phyloP scores from a whole-genome alignment of 192 early-diverging fungal species.

The Entophlyctis helioformis region DNA sequence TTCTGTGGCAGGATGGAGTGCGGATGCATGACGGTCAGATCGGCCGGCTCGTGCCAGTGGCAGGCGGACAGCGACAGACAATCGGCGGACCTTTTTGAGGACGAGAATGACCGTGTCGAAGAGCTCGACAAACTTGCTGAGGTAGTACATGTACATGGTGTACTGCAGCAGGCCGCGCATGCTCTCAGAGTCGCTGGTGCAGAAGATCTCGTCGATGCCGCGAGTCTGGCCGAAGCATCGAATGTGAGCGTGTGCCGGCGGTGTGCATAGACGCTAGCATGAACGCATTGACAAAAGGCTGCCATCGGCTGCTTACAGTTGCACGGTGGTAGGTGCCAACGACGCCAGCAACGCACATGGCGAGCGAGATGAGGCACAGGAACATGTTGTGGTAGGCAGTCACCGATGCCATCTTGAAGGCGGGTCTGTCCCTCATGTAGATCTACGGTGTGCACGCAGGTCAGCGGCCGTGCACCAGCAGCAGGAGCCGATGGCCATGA shows the following conservation, averaged over 20 bases:
- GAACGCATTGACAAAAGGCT: not conserved
- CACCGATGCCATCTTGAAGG: slow-evolving; percentile 7
- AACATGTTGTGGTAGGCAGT: slow-evolving; percentile 19
- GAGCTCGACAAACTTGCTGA: slow-evolving; percentile 34
- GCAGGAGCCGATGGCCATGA: not conserved
- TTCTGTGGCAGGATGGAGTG: slow-evolving; percentile 15
- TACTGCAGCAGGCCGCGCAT: slow-evolving; percentile 16
- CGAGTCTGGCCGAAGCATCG: slow-evolving; percentile 5
- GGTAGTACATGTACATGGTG: slow-evolving; percentile 33
- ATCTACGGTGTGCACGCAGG: slow-evolving; percentile 2
- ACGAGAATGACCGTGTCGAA: slow-evolving; percentile 37
- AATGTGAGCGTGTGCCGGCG: not conserved
- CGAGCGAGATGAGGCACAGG: slow-evolving; percentile 17
- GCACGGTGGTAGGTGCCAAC: not conserved
- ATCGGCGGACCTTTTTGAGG: slow-evolving; percentile 29
- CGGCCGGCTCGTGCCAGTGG: no score
- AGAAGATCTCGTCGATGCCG: slow-evolving; percentile 30
- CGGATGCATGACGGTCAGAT: not conserved
- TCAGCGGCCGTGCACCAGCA: not conserved
- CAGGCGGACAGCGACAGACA: not conserved
- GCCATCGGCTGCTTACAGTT: not conserved
- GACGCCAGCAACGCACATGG: slow-evolving; percentile 19
- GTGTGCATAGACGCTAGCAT: not conserved
- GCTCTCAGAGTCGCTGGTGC: slow-evolving; percentile 12
- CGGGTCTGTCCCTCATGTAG: slow-evolving; percentile 12